Percentiles rank a stretch among this genome's conserved stretches.
phyloP scores from a whole-genome alignment of 768 basidiomycete species.

The Rhodocollybia butyracea region DNA sequence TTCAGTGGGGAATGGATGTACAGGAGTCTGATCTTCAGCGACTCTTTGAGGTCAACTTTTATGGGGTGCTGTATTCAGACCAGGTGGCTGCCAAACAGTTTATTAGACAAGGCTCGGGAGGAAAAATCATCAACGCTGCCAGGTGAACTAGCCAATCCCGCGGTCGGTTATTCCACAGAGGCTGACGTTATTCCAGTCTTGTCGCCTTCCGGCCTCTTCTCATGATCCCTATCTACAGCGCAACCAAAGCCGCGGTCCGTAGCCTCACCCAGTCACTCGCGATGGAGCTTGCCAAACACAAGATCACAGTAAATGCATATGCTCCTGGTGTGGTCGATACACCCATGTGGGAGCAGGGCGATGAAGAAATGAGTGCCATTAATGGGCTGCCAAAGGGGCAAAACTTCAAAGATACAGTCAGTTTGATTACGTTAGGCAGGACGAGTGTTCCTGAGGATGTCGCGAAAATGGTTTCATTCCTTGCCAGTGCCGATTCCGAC shows the following conservation, averaged over 20 bases:
- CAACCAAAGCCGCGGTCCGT: constrained; percentile 10
- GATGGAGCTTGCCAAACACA: constrained; percentile 18
- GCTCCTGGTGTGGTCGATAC: constrained; percentile 22
- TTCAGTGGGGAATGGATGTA: background rate
- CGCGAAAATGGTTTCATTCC: constrained; percentile 30
- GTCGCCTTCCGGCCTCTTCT: background rate
- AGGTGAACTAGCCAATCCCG: constrained; percentile 1
- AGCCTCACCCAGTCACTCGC: too few species aligned
- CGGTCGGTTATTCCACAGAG: background rate
- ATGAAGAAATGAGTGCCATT: background rate
- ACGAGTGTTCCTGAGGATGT: constrained; percentile 27
- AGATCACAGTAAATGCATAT: constrained; percentile 28
- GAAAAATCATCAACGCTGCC: constrained; percentile 29
- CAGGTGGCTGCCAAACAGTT: constrained; percentile 29
- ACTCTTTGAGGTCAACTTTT: constrained; percentile 24
- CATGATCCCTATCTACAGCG: constrained; percentile 6
- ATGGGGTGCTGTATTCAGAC: constrained; percentile 29
- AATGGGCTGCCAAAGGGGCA: constrained; percentile 4
- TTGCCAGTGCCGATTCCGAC: constrained; percentile 29
- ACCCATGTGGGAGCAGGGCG: constrained; percentile 16
- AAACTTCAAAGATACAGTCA: background rate
- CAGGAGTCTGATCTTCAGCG: constrained; percentile 18
- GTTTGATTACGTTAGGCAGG: constrained; percentile 13
- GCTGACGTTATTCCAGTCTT: background rate
- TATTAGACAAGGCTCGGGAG: constrained; percentile 32